phyloP scores from a whole-genome alignment of 2,329 filamentous ascomycete genomes.

The Coniochaeta prunicola region DNA sequence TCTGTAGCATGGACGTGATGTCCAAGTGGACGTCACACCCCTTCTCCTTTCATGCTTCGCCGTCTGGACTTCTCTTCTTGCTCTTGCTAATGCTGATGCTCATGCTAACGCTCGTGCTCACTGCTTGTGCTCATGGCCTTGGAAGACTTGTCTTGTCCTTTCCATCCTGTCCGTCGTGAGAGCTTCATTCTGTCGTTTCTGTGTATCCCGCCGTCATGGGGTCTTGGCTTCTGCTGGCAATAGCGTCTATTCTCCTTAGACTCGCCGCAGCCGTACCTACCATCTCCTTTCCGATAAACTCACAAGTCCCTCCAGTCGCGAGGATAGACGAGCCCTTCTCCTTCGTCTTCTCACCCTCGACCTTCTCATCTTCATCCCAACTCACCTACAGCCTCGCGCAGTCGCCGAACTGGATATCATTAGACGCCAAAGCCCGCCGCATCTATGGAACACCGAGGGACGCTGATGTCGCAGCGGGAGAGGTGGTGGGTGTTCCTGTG shows the following conservation, averaged over 20 bases:
- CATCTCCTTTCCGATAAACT: conserved; percentile 67
- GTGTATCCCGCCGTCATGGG: conserved; percentile 7
- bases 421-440: conserved; percentile 57
- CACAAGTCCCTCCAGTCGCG: conserved; percentile 75
- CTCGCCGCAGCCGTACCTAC: conserved; percentile 31
- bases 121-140: background rate
- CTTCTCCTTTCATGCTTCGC: background rate
- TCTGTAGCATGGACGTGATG: background rate
- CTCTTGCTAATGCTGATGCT: too few relatives aligned
- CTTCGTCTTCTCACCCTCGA: conserved; percentile 66
- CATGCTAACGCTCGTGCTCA: too few relatives aligned
- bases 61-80: background rate
- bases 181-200: background rate
- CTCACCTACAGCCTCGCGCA: conserved; percentile 61
- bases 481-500: conserved; percentile 54
- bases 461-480: conserved; percentile 36
- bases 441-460: conserved; percentile 64
- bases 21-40: conserved; percentile 3
- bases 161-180: background rate
- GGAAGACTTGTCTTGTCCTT: background rate
- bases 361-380: conserved; percentile 56
- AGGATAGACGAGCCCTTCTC: conserved; percentile 59
- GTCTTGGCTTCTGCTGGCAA: conserved; percentile 19
- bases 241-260: conserved; percentile 19
- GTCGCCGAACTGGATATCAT: conserved; percentile 66